phyloP scores from a whole-genome alignment of 2,329 filamentous ascomycete genomes.

The Sphaerulina populicola region DNA sequence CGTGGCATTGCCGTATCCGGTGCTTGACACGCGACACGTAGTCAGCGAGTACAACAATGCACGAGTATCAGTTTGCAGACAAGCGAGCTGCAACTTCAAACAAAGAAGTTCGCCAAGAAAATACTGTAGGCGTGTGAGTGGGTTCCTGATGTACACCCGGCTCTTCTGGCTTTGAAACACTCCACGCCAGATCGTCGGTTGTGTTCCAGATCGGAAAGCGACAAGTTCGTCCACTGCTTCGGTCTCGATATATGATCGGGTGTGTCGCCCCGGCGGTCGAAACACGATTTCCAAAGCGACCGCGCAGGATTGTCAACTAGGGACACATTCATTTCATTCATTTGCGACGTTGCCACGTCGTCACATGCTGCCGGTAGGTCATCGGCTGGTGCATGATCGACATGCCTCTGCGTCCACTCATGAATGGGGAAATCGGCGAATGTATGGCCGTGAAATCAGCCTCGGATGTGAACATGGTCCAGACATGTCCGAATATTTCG shows the following conservation, averaged over 20 bases:
- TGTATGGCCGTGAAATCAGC: not conserved
- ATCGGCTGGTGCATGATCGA: slow-evolving; percentile 5
- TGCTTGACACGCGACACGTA: not conserved
- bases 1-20: not conserved
- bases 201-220: slow-evolving; percentile 8
- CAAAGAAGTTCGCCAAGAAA: slow-evolving; percentile 1
- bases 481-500: slow-evolving; percentile 3
- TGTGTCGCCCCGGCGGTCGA: slow-evolving; percentile 1
- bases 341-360: not conserved
- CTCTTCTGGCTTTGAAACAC: slow-evolving; percentile 1
- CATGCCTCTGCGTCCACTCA: slow-evolving; percentile 5
- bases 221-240: slow-evolving; percentile 2
- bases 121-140: not conserved
- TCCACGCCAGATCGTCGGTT: not conserved
- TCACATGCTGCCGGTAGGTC: slow-evolving; percentile 1
- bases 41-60: not conserved
- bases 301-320: not conserved
- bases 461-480: slow-evolving; percentile 3
- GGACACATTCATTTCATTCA: not conserved
- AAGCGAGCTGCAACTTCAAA: not conserved
- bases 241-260: slow-evolving; percentile 3
- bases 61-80: not conserved
- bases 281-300: not conserved
- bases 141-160: not conserved
- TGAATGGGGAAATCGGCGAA: slow-evolving; percentile 1